phyloP scores from a whole-genome alignment of 2,329 filamentous ascomycete genomes.

The Biscogniauxia sp. region DNA sequence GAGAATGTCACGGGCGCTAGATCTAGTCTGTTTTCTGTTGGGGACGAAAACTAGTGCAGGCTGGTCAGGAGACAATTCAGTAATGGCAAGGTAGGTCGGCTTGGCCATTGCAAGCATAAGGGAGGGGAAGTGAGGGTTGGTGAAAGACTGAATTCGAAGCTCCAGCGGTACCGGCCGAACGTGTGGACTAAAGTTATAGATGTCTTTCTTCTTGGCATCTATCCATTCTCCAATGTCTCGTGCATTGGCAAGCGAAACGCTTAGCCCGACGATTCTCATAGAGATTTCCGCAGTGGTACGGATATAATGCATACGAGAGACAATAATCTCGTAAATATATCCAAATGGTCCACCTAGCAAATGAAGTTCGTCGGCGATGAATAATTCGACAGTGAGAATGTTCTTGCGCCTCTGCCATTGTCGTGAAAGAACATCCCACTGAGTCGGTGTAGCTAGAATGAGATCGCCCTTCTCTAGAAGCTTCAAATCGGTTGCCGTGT shows the following conservation, averaged over 20 bases:
- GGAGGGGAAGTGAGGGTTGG: conserved; percentile 94
- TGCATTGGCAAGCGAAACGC: conserved; percentile 89
- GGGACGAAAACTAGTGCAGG: conserved; percentile 91
- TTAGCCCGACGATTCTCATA: conserved; percentile 83
- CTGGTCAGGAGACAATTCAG: conserved; percentile 84
- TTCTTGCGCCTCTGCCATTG: conserved; percentile 98
- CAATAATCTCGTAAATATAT: conserved; percentile 91
- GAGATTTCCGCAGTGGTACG: conserved; percentile 81
- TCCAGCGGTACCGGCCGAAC: conserved; percentile 86
- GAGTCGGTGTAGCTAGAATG: conserved; percentile 84
- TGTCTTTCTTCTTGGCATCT: conserved; percentile 94
- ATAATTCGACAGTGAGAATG: conserved; percentile 82
- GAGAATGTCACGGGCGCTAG: conserved; percentile 81
- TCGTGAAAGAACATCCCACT: conserved; percentile 94
- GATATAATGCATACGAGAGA: conserved; percentile 98
- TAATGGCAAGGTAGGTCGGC: conserved; percentile 84
- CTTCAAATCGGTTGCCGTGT: conserved; percentile 87
- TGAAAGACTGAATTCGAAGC: conserved; percentile 92
- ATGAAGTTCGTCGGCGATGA: conserved; percentile 94
- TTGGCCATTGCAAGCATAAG: conserved; percentile 98
- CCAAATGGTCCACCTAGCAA: conserved; percentile 84
- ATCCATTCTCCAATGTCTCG: conserved; percentile 97
- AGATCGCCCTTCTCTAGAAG: conserved; percentile 84
- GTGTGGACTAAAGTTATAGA: conserved; percentile 97
- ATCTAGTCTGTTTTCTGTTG: conserved; percentile 86